Base-by-base conservation (phyloP, 1,139 yeast genomes). In the Saccharomycopsis hybrid region DNA sequence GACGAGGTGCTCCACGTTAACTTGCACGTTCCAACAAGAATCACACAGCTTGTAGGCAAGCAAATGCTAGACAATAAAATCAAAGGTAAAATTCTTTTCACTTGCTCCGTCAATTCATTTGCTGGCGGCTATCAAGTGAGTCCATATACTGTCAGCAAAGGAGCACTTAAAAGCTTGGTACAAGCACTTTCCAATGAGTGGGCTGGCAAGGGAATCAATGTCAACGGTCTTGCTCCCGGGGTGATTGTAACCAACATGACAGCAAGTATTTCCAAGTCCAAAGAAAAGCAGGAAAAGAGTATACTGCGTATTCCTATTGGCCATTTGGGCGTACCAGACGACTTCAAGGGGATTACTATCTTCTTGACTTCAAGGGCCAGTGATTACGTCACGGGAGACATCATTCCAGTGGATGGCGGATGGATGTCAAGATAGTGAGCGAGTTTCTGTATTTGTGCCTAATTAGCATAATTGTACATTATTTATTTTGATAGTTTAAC, bases 1-100 rank as follows among this genome's bases (percentile, higher is more conserved):
- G 66, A 68, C 52, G 63, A 62, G 13, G 77, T 76, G 2, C 57
- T 77, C 50, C 73, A 73, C 52, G 77, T 78, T 42, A 77, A 78
- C 57, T 60, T 77, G 55, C 65, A 69, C 42, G 65, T 77, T 7
- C 77, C 75, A 4, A 70, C 69, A 50, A 68, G 66, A 47, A 65
- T 78, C 37, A 66, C 76, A 25, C 69, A 77, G 54, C 69, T 69
- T 9, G 67, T 74, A 41, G 83, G 78, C 1, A 61, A 63, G 32
- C 69, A 68, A 52, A 71, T 73, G 72, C 61, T 73, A 48, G 62
- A 72, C 50, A 62, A 68, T 59, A 69, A 73, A n/a, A 74, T 75
- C 29, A 70, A 71, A 55, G 89, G 88, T 35, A 80, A 82, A 48
- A 73, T 82, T 57, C 74, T 82, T 56, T 74, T 81, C 60, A 78